Percentiles rank a stretch among this genome's conserved stretches.
Evolutionary conservation across 495 filamentous ascomycete species (phyloP).

Genomic region (Aspergillus incahuasiensis): DNA sequence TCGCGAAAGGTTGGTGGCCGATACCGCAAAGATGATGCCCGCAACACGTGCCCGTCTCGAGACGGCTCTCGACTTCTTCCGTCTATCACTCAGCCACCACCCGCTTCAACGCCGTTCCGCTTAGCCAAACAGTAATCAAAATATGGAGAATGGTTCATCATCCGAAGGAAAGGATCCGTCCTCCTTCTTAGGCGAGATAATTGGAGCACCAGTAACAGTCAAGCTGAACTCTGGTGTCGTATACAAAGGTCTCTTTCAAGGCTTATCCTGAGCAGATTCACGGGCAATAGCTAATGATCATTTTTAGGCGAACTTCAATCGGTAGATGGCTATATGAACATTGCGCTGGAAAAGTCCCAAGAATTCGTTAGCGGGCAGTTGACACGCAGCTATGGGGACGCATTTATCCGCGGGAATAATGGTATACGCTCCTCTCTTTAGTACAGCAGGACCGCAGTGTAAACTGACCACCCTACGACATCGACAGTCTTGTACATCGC

Average conservation of each 20-base stretch:
- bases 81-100: background rate
- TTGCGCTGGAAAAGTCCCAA: slow-evolving; percentile 89
- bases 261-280: background rate
- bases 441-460: background rate
- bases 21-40: too few relatives aligned
- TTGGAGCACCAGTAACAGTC: slow-evolving; percentile 84
- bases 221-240: slow-evolving; percentile 95
- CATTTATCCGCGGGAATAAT: slow-evolving; percentile 95
- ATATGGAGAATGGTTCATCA: slow-evolving; percentile 69
- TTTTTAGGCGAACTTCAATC: slow-evolving; percentile 81
- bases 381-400: slow-evolving; percentile 82
- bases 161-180: slow-evolving; percentile 82
- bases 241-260: slow-evolving; percentile 74
- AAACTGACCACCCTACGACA: background rate
- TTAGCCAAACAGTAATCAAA: slow-evolving; percentile 3
- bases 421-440: slow-evolving; percentile 47
- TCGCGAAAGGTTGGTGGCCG: too few relatives aligned
- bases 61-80: background rate
- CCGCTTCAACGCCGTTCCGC: background rate
- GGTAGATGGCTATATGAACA: slow-evolving; percentile 99
- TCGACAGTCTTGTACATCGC: slow-evolving; percentile 40
- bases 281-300: background rate
- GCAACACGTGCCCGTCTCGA: too few relatives aligned
- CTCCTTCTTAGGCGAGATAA: slow-evolving; percentile 84
- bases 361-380: slow-evolving; percentile 83